Evolutionary conservation across 345 rosid species (phyloP).

Genomic region (Lepidium aucheri): DNA sequence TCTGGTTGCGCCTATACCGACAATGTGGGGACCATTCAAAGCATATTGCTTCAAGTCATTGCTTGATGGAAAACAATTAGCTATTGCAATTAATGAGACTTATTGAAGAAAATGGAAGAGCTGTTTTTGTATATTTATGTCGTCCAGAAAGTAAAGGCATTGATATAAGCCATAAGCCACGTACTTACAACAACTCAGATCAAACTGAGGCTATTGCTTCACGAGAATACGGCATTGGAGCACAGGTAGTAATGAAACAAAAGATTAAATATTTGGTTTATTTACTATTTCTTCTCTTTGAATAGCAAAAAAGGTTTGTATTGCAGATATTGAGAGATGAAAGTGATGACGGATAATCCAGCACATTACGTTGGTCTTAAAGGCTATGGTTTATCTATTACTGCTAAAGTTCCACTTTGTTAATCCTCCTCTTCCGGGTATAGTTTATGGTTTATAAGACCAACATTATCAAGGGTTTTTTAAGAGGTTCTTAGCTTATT

Average conservation of each 20-base stretch:
- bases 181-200: conserved; percentile 61
- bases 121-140: conserved; percentile 82
- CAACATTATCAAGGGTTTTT: no score
- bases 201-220: conserved; percentile 73
- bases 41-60: conserved; percentile 76
- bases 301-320: no score
- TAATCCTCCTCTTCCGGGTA: not conserved
- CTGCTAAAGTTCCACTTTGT: conserved; percentile 24
- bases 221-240: conserved; percentile 83
- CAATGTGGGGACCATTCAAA: conserved; percentile 88
- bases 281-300: no score
- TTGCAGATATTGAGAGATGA: conserved; percentile 76
- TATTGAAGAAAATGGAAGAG: conserved; percentile 71
- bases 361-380: conserved; percentile 33
- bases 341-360: conserved; percentile 79
- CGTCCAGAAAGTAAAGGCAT: conserved; percentile 90
- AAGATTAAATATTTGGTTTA: not conserved
- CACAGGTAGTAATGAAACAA: conserved; percentile 59
- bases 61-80: conserved; percentile 69
- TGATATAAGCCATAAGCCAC: conserved; percentile 82
- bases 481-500: no score
- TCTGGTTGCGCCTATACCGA: conserved; percentile 72
- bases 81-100: conserved; percentile 76
- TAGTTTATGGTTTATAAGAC: no score
- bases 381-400: conserved; percentile 31